Evolutionary conservation across 2,329 filamentous ascomycete species (phyloP).

Genomic region (Mycogone perniciosa): DNA sequence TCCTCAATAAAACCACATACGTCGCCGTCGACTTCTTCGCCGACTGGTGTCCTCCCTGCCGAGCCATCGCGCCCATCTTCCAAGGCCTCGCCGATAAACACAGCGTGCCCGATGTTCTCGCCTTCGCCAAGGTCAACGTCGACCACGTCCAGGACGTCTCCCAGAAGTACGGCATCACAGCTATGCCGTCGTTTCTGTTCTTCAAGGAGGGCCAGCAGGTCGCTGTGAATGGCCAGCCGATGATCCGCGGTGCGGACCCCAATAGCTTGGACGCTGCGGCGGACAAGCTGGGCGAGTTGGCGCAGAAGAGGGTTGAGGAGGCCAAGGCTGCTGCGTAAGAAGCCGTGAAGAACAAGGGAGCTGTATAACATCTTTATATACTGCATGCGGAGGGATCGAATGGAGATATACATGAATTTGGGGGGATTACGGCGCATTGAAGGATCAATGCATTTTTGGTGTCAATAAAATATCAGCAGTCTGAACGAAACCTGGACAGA

Average conservation of each 20-base stretch:
- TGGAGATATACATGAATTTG: not conserved
- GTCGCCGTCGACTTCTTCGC: constrained; percentile 45
- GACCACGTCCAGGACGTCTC: constrained; percentile 73
- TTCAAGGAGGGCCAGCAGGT: constrained; percentile 64
- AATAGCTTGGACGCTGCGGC: constrained; percentile 26
- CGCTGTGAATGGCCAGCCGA: constrained; percentile 25
- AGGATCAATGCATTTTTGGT: too few species aligned
- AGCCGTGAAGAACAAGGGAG: not conserved
- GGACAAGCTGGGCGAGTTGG: constrained; percentile 33
- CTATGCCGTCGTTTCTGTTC: constrained; percentile 89
- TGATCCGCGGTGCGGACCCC: constrained; percentile 31
- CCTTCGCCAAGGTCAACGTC: constrained; percentile 88
- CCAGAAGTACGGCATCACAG: constrained; percentile 68
- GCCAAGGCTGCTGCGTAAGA: constrained; percentile 14
- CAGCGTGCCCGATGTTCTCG: constrained; percentile 43
- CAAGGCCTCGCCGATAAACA: constrained; percentile 24
- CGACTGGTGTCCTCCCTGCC: constrained; percentile 47
- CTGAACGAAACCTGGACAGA: too few species aligned
- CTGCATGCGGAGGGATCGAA: not conserved
- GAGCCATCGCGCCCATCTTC: constrained; percentile 41
- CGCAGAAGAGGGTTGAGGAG: constrained; percentile 25
- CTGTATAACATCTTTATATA: not conserved
- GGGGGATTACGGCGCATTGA: too few species aligned
- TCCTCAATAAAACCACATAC: constrained; percentile 34
- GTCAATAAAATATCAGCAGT: too few species aligned